These are phyloP conservation scores for Ustilago bromivora DNA, from an alignment of 1,284 basidiomycete species.

Conservation along the genomic window DNA sequence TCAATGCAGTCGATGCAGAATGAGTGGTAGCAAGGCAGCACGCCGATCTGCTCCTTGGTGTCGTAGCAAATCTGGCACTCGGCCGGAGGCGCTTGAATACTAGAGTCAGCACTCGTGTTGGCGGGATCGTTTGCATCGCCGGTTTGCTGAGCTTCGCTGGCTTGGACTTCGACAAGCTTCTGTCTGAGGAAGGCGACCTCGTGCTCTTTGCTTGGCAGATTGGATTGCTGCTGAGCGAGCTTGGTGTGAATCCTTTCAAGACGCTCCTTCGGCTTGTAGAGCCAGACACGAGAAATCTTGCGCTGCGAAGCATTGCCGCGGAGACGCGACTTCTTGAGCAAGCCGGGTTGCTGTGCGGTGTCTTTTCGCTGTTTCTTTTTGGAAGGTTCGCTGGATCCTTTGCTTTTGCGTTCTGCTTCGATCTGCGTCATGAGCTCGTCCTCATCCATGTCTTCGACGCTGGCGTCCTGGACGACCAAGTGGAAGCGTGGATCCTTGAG, in stretches of 20 bases:
- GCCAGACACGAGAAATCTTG: conserved; percentile 39
- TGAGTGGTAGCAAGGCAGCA: conserved; percentile 55
- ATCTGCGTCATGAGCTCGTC: conserved; percentile 34
- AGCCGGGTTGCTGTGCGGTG: conserved; percentile 21
- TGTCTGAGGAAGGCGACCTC: conserved; percentile 44
- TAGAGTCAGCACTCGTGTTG: conserved; percentile 77
- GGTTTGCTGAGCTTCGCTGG: conserved; percentile 73
- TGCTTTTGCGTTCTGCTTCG: conserved; percentile 17
- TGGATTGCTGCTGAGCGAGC: conserved; percentile 8
- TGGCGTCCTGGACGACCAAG: conserved; percentile 46
- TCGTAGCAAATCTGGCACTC: conserved; percentile 53
- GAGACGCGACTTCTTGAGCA: conserved; percentile 51
- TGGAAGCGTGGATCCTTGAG: conserved; percentile 47
- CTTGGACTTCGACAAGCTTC: conserved; percentile 29
- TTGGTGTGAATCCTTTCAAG: conserved; percentile 29
- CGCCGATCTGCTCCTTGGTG: conserved; percentile 33
- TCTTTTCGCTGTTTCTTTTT: conserved; percentile 26
- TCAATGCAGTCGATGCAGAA: conserved; percentile 55
- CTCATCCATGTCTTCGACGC: conserved; percentile 40
- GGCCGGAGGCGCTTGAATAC: conserved; percentile 2
- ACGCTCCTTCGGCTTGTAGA: conserved; percentile 50
- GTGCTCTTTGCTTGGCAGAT: conserved; percentile 39
- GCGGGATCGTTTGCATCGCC: conserved; percentile 77
- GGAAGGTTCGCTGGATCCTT: background rate
- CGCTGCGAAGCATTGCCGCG: conserved; percentile 48